These are phyloP conservation scores for Populus davidiana DNA, from an alignment of 345 rosid species.

Conservation along the genomic window DNA sequence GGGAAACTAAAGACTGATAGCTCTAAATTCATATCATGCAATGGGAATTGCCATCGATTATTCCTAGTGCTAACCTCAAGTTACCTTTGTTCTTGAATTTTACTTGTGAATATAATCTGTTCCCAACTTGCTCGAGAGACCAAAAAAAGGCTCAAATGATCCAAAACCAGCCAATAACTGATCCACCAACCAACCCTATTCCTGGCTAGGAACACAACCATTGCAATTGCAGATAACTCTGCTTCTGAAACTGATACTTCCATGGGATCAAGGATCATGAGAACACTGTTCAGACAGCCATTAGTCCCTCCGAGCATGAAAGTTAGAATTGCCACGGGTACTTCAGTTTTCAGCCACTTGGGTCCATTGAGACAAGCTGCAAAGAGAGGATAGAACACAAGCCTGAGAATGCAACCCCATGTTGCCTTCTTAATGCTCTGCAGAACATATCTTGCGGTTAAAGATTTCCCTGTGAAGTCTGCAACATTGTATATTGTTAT, in stretches of 20 bases:
- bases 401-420: constrained; percentile 62
- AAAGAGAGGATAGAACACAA: constrained; percentile 71
- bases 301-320: constrained; percentile 72
- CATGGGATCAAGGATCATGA: constrained; percentile 80
- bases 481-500: constrained; percentile 69
- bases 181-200: constrained; percentile 69
- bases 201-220: constrained; percentile 65
- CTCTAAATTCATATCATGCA: background rate
- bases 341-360: constrained; percentile 68
- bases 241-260: constrained; percentile 63
- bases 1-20: background rate
- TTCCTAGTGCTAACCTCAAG: background rate
- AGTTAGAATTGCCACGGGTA: constrained; percentile 56
- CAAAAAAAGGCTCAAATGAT: constrained; percentile 32
- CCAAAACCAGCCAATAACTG: constrained; percentile 87
- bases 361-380: constrained; percentile 75
- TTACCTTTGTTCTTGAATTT: background rate
- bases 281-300: constrained; percentile 74
- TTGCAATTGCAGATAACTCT: constrained; percentile 70
- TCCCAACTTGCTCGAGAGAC: background rate
- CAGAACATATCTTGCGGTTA: constrained; percentile 56
- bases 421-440: constrained; percentile 53
- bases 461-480: constrained; percentile 73
- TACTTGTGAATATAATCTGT: background rate
- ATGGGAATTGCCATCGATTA: background rate